Evolutionary conservation across 345 rosid species (phyloP), one percentile per base, ranked within the genome.

Genomic region (Populus alba): DNA sequence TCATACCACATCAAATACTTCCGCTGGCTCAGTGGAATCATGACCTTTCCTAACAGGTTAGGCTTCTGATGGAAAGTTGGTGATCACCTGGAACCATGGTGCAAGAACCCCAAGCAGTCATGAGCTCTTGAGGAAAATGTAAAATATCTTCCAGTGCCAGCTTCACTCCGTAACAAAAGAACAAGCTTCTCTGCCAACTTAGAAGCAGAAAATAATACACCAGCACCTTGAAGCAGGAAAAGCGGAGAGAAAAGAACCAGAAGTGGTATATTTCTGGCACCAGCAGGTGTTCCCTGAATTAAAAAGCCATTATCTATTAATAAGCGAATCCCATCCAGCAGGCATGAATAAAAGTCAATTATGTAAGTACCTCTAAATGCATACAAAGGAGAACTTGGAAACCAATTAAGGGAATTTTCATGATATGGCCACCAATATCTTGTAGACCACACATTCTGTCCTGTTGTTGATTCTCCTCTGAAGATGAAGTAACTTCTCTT

Each of bases 41-140:
- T 23, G 22, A 68, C 47, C 74, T 75, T 79, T 25, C 66, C 47
- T 22, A 18, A 20, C 7, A 75, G 38, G 7, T 65, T 33, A 57
- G 17, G n/a, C 57, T 43, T 72, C 72, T 22, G 39, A 71, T 33
- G 75, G 43, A 65, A 70, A 69, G 55, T 29, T 41, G 53, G 65
- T 22, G 72, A 53, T 82, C 88, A 96, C 99, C 98, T 93, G 72
- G 98, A 91, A 80, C 99, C 99, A 87, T 94, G 99, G 83, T 92
- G 97, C 87, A 94, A 77, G 87, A 96, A 92, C 45, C 94, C 95
- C 74, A 94, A 79, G 89, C 90, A 96, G 83, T 94, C 97, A 79
- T 91, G 94, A 74, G 83, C 88, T 79, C 87, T 76, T 35, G 97
- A 85, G 35, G 95, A 89, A 83, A 88, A 85, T 81, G 91, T 86